Evolutionary conservation across 148 eudicot species (phyloP).

Genomic region (Dysphania ambrosioides): DNA sequence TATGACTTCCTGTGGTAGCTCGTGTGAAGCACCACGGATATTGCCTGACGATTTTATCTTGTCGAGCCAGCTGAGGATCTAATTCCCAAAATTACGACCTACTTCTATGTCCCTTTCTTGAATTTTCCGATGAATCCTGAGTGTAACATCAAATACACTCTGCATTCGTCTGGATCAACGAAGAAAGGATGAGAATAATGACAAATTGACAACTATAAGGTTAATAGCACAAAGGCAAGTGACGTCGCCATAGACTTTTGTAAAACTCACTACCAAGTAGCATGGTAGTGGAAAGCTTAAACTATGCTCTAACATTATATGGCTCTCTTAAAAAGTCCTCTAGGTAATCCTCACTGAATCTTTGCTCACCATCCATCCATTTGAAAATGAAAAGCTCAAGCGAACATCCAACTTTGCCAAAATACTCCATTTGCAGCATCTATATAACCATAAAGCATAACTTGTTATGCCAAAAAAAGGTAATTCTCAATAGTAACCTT

Average conservation of each 20-base stretch:
- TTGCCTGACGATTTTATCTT: constrained; percentile 76
- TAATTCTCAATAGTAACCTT: no score
- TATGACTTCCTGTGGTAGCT: constrained; percentile 29
- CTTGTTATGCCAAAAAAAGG: no score
- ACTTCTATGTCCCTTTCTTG: constrained; percentile 77
- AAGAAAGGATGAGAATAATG: not conserved
- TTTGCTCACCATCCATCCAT: not conserved
- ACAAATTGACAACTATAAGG: not conserved
- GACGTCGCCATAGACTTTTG: not conserved
- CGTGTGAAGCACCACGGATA: constrained; percentile 39
- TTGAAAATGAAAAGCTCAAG: not conserved
- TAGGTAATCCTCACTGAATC: not conserved
- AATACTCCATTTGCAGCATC: not conserved
- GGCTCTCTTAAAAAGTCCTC: not conserved
- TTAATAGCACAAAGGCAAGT: constrained; percentile 7
- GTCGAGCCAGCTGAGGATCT: constrained; percentile 78
- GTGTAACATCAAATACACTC: constrained; percentile 58
- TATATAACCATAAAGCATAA: not conserved
- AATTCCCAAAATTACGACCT: constrained; percentile 70
- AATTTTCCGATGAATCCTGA: constrained; percentile 63
- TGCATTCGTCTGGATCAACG: constrained; percentile 56
- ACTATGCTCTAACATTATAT: not conserved
- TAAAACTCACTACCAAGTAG: not conserved
- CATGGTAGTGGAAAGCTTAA: not conserved
- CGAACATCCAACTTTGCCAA: not conserved